phyloP scores from a whole-genome alignment of 106 monocot species.

The Apostasia ramifera region DNA sequence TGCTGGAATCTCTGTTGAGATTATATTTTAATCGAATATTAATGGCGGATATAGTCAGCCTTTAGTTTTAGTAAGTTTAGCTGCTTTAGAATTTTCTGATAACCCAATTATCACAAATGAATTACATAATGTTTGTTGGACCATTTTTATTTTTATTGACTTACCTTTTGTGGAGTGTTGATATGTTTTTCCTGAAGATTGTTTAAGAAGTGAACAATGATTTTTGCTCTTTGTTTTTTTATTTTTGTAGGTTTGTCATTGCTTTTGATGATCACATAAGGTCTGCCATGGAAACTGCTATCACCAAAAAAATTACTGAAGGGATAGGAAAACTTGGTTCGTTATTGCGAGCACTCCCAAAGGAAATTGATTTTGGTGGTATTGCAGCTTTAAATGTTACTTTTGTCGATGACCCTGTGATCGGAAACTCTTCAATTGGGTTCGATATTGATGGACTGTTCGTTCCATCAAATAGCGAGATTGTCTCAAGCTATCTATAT shows the following conservation, averaged over 20 bases:
- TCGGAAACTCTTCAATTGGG: slow-evolving; percentile 59
- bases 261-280: slow-evolving; percentile 80
- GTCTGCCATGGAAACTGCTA: slow-evolving; percentile 60
- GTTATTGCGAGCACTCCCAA: slow-evolving; percentile 65
- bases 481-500: slow-evolving; percentile 6
- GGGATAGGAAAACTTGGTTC: slow-evolving; percentile 61
- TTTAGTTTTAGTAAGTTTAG: no score
- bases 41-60: no score
- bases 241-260: slow-evolving; percentile 60
- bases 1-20: no score
- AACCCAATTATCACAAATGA: no score
- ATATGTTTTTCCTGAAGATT: not conserved
- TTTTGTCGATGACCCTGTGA: slow-evolving; percentile 57
- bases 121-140: no score
- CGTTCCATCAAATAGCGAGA: slow-evolving; percentile 20
- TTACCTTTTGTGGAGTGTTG: no score
- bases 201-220: not conserved
- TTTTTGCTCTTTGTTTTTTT: not conserved
- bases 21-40: no score
- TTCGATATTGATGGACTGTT: slow-evolving; percentile 82
- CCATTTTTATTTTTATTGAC: no score
- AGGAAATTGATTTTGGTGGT: slow-evolving; percentile 52
- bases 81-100: no score
- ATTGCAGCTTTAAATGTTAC: slow-evolving; percentile 73
- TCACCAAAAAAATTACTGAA: slow-evolving; percentile 56